phyloP scores from a whole-genome alignment of 257 asterid genomes.

The Buddleja alternifolia region DNA sequence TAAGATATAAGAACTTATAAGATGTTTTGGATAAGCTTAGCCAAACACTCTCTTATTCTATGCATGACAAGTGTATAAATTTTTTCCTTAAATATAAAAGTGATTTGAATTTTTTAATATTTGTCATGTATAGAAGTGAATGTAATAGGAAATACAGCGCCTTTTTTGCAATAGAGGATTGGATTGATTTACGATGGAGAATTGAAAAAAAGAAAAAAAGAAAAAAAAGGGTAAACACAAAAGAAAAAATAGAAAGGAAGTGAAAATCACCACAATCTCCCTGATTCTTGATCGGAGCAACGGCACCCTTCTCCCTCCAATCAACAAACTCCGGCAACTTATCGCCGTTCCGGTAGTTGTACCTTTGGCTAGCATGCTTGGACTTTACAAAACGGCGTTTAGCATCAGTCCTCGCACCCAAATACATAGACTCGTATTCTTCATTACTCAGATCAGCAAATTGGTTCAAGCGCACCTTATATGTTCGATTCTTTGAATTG shows the following conservation, averaged over 20 bases:
- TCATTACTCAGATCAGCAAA: slow-evolving; percentile 74
- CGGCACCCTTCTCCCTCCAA: slow-evolving; percentile 78
- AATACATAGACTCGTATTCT: slow-evolving; percentile 60
- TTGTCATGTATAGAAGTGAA: too few relatives aligned
- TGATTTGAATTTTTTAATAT: too few relatives aligned
- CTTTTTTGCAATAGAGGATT: too few relatives aligned
- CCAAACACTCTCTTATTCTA: too few relatives aligned
- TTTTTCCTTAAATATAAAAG: too few relatives aligned
- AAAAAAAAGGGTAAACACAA: too few relatives aligned
- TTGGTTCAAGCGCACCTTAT: slow-evolving; percentile 65
- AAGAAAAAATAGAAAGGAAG: too few relatives aligned
- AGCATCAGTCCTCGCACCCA: slow-evolving; percentile 67
- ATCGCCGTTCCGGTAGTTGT: slow-evolving; percentile 42
- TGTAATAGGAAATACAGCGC: too few relatives aligned
- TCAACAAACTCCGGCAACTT: slow-evolving; percentile 66
- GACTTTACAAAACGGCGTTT: slow-evolving; percentile 60
- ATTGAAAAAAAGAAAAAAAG: neutral
- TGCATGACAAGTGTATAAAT: too few relatives aligned
- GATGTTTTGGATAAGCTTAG: too few relatives aligned
- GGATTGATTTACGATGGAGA: too few relatives aligned
- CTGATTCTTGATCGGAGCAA: slow-evolving; percentile 65
- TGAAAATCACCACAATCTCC: slow-evolving; percentile 61
- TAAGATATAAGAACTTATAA: too few relatives aligned
- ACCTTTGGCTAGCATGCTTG: slow-evolving; percentile 49
- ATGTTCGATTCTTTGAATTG: slow-evolving; percentile 53